Base-by-base conservation (phyloP, 768 basidiomycete species). In the Naganishia randhawae region DNA sequence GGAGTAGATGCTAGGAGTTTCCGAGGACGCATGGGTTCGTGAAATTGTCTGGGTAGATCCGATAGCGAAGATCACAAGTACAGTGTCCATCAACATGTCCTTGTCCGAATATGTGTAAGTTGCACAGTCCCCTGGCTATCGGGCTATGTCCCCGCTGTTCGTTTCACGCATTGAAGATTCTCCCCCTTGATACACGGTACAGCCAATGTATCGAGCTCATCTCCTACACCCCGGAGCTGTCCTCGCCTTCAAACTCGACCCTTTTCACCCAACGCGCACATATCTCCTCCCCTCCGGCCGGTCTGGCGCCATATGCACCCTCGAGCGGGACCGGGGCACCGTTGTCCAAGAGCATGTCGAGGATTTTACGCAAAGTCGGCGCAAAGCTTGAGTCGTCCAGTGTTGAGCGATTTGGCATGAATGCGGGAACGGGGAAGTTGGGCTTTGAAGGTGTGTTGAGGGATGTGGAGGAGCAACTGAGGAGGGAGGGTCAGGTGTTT, bases 11-110 rank as follows among this genome's bases (percentile, higher is more conserved):
- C 90, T 95, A 67, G 92, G 92, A 63, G 92, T 92, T 42, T 91
- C 91, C 71, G 91, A 92, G 81, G 91, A 93, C 74, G 92, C 94
- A 11, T 96, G 90, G 76, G 91, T 96, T 1, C 87, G 94, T 52
- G 94, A 97, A 81, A 88, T 96, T 73, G 91, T 92, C 5, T 95
- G 94, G 76, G 84, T 95, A 41, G 91, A 96, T 80, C 94, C 94
- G 1, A 82, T 85, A 68, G 86, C 84, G 29, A 88, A 89, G 80
- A 86, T 84, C 35, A 89, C 90, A 53, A 89, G 89, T 45, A 89
- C 92, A 71, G 91, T 90, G 39, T 92, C 92, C 32, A 88, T 92
- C 81, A 97, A 97, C 82, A 88, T 97, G 61, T 91, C 90, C 14
- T 82, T 96, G 32, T 92, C 92, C n/a, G 91, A 95, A 81, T 93